Evolutionary conservation across 2,329 filamentous ascomycete genomes (phyloP).

Genomic region (Drechslerella stenobrocha): DNA sequence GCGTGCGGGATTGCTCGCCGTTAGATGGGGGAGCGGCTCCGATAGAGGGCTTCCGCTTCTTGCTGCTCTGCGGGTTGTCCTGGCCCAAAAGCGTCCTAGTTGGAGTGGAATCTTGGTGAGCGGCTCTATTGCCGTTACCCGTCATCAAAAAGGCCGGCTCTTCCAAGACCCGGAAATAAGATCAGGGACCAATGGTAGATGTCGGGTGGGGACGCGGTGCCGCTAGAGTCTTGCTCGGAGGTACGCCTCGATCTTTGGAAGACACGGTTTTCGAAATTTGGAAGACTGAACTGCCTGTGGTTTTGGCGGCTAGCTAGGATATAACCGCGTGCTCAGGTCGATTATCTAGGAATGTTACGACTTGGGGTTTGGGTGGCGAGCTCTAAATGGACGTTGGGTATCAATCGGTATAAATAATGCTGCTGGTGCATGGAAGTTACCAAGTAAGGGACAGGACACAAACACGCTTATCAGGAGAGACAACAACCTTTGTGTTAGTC

Average conservation of each 20-base stretch:
- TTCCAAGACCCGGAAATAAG: slow-evolving; percentile 13
- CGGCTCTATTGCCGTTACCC: slow-evolving; percentile 28
- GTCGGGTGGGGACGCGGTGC: slow-evolving; percentile 8
- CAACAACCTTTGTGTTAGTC: too few species aligned
- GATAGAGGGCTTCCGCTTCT: slow-evolving; percentile 42
- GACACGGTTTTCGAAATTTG: not conserved
- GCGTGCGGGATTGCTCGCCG: slow-evolving; percentile 24
- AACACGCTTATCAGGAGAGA: too few species aligned
- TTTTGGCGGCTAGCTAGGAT: not conserved
- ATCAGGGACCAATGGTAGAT: slow-evolving; percentile 2
- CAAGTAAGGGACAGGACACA: not conserved
- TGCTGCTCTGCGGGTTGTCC: slow-evolving; percentile 19
- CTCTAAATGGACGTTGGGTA: too few species aligned
- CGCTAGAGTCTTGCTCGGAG: not conserved
- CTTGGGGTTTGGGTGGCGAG: too few species aligned
- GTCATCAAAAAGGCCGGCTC: slow-evolving; percentile 40
- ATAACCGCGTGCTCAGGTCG: not conserved
- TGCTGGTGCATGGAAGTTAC: not conserved
- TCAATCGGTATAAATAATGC: not conserved
- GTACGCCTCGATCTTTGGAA: not conserved
- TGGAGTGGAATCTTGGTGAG: slow-evolving; percentile 38
- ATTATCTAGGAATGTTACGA: too few species aligned
- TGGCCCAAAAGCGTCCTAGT: slow-evolving; percentile 27
- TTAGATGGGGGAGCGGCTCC: slow-evolving; percentile 14
- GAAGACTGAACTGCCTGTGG: slow-evolving; percentile 7